Conservation (phyloP, 495 filamentous ascomycete species). For the Bombardia bombarda region DNA sequence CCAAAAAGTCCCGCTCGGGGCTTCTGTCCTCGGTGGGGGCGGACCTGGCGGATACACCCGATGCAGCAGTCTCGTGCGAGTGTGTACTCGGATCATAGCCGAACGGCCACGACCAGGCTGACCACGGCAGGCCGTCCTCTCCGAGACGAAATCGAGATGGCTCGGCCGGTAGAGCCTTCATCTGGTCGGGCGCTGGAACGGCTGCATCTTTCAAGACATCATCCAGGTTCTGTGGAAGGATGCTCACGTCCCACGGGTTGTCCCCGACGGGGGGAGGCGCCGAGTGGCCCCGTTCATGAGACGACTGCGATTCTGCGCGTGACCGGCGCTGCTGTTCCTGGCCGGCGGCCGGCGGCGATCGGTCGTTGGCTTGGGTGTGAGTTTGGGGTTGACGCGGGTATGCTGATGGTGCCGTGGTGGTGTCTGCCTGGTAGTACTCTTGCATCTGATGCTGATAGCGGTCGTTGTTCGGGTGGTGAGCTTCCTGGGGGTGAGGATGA, state of each 20-base stretch:
- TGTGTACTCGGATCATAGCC: conserved; percentile 15
- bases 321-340: conserved; percentile 17
- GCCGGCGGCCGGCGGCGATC: conserved; percentile 9
- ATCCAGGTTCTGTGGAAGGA: too few relatives aligned
- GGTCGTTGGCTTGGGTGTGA: conserved; percentile 8
- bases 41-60: too few relatives aligned
- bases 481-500: conserved; percentile 11
- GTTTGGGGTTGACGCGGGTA: too few relatives aligned
- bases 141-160: conserved; percentile 36
- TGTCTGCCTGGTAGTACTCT: conserved; percentile 22
- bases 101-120: conserved; percentile 26
- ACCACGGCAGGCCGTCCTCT: conserved; percentile 39
- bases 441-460: conserved; percentile 22
- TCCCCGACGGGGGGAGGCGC: conserved; percentile 37
- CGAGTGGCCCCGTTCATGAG: conserved; percentile 34
- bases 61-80: conserved; percentile 12
- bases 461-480: background rate
- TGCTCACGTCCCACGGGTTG: conserved; percentile 33
- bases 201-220: too few relatives aligned
- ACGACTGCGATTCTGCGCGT: conserved; percentile 19
- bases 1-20: too few relatives aligned
- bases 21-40: too few relatives aligned
- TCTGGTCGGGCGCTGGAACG: conserved; percentile 12
- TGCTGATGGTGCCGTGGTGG: too few relatives aligned
- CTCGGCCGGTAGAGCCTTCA: conserved; percentile 31